Evolutionary conservation across 2,329 filamentous ascomycete genomes (phyloP), one percentile per base, ranked within the genome.

Genomic region (Elsinoe ampelina): DNA sequence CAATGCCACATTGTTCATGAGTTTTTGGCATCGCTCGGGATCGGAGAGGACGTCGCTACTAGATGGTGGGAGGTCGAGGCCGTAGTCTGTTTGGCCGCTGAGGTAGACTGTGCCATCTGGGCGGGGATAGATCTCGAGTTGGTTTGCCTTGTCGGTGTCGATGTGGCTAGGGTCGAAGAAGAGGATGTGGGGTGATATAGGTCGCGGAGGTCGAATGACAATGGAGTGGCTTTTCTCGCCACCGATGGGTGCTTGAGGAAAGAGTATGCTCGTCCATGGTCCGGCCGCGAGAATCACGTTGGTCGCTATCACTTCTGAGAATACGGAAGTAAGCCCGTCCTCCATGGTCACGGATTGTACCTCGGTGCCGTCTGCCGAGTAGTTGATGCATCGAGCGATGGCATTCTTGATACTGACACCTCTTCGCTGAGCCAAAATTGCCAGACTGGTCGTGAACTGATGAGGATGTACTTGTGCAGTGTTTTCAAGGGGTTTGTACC

Each of bases 401-500:
- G 48, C 57, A 8, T 20, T 4, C 6, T 38, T 30, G 48, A 58
- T 6, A 5, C 10, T 20, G 6, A 45, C 57, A 30, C 57, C 58
- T n/a, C 38, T 22, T n/a, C 45, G 51, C 22, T 56, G 5, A 17
- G 58, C 58, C 13, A 60, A 51, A 8, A 11, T 41, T 20, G 50
- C 32, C 19, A 59, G 5, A 35, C 8, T 43, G 8, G 43, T 59
- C 17, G 52, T 57, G 36, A 51, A 59, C 5, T 42, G 54, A 22
- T 54, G 47, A 2, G 52, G 45, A 15, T 59, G 36, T 11, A 59
- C 43, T 17, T 59, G 54, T 8, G 57, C 57, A 11, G 57, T 51
- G 34, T 51, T 34, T 19, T n/a, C 34, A 5, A 48, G 54, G 1
- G 54, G 55, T 13, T 48, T 52, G 36, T 59, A 59, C 35, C 51